Percentiles rank a stretch among this genome's conserved stretches.
These are phyloP conservation scores for Mesembryanthemum crystallinum DNA, from an alignment of 148 eudicot species.

Conservation along the genomic window DNA sequence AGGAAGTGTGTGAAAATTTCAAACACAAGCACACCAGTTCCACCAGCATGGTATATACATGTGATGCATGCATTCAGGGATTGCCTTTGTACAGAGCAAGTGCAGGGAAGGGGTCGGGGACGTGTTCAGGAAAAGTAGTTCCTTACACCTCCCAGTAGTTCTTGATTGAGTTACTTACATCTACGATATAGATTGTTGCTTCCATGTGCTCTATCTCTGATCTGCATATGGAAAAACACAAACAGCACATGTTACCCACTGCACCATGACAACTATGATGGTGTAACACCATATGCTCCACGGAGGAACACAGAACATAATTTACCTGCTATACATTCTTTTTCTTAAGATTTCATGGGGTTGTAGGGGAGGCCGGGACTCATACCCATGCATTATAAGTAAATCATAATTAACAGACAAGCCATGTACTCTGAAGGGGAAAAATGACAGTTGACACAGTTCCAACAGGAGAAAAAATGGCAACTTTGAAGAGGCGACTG, in stretches of 20 bases:
- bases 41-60: not conserved
- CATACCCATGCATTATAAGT: not conserved
- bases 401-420: not conserved
- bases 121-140: not conserved
- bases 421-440: too few relatives aligned
- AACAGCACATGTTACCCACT: constrained; percentile 6
- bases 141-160: not conserved
- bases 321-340: not conserved
- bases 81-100: not conserved
- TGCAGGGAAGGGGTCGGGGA: not conserved
- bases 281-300: not conserved
- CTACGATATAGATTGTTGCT: constrained; percentile 25
- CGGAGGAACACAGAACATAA: not conserved
- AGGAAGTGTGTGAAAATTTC: not conserved
- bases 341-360: not conserved
- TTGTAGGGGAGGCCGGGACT: not conserved
- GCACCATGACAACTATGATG: not conserved
- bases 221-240: constrained; percentile 22
- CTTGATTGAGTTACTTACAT: constrained; percentile 35
- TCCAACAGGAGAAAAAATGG: too few relatives aligned
- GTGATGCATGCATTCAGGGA: not conserved
- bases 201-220: constrained; percentile 28
- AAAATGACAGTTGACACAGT: too few relatives aligned
- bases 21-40: not conserved
- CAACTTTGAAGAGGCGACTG: too few relatives aligned